Conservation (phyloP, 345 rosid genomes). For the Triadica sebifera region DNA sequence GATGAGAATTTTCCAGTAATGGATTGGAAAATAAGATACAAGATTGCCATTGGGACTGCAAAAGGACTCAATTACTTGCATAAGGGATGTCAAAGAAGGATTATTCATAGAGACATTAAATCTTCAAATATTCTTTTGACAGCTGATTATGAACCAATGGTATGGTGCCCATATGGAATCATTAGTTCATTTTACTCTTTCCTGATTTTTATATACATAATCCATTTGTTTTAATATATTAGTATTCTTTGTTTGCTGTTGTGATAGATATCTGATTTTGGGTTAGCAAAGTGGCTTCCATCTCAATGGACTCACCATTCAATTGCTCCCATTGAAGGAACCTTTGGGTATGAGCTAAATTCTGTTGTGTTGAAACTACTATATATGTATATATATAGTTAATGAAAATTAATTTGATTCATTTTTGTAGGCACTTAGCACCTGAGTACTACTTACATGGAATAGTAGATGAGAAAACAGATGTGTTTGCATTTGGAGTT, state of each 20-base stretch:
- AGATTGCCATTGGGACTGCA: slow-evolving; percentile 78
- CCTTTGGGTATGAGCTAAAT: slow-evolving; percentile 63
- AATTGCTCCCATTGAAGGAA: slow-evolving; percentile 96
- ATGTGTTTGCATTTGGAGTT: slow-evolving; percentile 95
- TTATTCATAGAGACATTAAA: slow-evolving; percentile 94
- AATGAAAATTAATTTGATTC: neutral
- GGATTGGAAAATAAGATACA: slow-evolving; percentile 78
- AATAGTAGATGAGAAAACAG: slow-evolving; percentile 95
- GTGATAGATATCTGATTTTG: slow-evolving; percentile 85
- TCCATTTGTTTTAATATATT: neutral
- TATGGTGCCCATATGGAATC: slow-evolving; percentile 32
- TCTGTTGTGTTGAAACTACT: neutral
- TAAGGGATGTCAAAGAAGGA: slow-evolving; percentile 86
- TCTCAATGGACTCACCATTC: slow-evolving; percentile 99
- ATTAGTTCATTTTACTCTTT: neutral
- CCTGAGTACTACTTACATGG: slow-evolving; percentile 98
- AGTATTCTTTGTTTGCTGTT: neutral
- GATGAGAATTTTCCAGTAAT: slow-evolving; percentile 47
- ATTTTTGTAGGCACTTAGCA: slow-evolving; percentile 66
- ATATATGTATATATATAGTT: no score
- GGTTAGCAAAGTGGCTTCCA: slow-evolving; percentile 97
- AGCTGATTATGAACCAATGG: slow-evolving; percentile 73
- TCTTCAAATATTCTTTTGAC: slow-evolving; percentile 83
- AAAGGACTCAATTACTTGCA: slow-evolving; percentile 86
- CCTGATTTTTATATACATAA: neutral